Percentiles rank a stretch among this genome's conserved stretches.
Conservation (phyloP, 2,329 filamentous ascomycete genomes). For the Talaromyces sp. region DNA sequence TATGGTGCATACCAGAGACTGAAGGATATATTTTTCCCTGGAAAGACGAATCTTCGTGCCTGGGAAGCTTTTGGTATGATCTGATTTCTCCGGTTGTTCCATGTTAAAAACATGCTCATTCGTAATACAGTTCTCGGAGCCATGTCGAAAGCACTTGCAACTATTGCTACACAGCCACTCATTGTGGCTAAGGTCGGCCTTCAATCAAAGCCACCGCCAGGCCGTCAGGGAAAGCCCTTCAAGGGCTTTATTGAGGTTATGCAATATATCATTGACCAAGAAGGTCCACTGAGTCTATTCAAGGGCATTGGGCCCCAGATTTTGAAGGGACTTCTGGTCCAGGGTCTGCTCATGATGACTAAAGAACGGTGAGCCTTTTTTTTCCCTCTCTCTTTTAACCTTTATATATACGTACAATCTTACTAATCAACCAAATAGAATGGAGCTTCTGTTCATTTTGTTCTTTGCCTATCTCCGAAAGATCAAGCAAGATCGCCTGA, state of each 20-base stretch:
- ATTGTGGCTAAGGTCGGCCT: conserved; percentile 97
- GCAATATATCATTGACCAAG: conserved; percentile 84
- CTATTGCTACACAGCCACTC: conserved; percentile 85
- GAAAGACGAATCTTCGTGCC: conserved; percentile 67
- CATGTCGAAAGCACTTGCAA: conserved; percentile 87
- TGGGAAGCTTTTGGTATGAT: conserved; percentile 78
- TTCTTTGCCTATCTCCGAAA: conserved; percentile 76
- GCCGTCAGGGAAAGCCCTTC: conserved; percentile 83
- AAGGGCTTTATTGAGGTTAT: conserved; percentile 92
- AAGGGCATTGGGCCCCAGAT: conserved; percentile 96
- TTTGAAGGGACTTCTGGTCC: conserved; percentile 84
- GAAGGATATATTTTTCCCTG: conserved; percentile 70
- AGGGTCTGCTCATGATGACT: conserved; percentile 97
- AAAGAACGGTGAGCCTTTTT: conserved; percentile 75
- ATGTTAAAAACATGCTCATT: conserved; percentile 14
- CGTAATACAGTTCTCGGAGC: conserved; percentile 70
- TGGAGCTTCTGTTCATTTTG: conserved; percentile 82
- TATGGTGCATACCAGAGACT: conserved; percentile 94
- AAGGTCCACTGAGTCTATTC: conserved; percentile 79
- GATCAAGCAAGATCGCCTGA: conserved; percentile 64
- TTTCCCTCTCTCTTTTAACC: background rate
- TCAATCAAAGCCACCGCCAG: conserved; percentile 84
- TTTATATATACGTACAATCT: background rate
- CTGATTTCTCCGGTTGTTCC: background rate
- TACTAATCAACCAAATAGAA: conserved; percentile 43